Conservation (phyloP, 345 rosid genomes). For the Pistacia atlantica region DNA sequence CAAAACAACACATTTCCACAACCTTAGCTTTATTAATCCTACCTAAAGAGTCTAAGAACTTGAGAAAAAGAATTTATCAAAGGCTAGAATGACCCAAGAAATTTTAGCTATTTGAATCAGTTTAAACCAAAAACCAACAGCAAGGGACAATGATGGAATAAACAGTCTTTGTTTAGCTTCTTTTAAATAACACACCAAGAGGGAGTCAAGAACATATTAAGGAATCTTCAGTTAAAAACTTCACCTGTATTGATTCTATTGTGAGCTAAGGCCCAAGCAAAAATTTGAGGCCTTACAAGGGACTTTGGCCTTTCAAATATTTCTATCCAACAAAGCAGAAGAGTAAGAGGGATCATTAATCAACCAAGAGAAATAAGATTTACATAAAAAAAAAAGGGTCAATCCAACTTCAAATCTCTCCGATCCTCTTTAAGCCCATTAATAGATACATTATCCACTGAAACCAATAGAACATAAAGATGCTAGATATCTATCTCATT, state of each 20-base stretch:
- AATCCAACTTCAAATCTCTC: neutral
- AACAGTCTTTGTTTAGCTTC: too few relatives aligned
- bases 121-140: neutral
- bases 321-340: neutral
- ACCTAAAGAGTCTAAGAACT: too few relatives aligned
- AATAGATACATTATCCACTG: neutral
- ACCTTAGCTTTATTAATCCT: too few relatives aligned
- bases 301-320: too few relatives aligned
- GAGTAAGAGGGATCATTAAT: neutral
- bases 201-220: neutral
- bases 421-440: neutral
- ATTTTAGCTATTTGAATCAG: neutral
- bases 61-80: too few relatives aligned
- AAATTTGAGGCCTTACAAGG: neutral
- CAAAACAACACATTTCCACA: too few relatives aligned
- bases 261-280: neutral
- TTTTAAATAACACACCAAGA: neutral
- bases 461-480: too few relatives aligned
- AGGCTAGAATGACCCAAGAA: neutral
- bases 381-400: neutral
- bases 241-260: too few relatives aligned
- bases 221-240: too few relatives aligned
- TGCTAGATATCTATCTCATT: too few relatives aligned
- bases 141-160: too few relatives aligned
- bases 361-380: neutral